phyloP scores from a whole-genome alignment of 306 rosid species.

The Cicer pinnatifidum region DNA sequence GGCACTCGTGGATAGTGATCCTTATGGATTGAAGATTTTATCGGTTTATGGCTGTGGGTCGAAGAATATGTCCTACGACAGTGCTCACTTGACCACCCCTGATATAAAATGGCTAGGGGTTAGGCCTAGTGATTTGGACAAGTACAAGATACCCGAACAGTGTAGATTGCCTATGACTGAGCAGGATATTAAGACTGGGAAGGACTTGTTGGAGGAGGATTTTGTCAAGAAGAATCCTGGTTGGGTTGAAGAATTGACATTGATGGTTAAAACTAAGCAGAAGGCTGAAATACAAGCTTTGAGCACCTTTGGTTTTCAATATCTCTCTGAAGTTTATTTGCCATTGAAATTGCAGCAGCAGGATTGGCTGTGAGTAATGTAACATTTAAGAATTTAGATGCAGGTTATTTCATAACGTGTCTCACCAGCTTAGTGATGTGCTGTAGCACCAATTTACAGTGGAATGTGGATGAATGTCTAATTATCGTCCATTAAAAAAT shows the following conservation, averaged over 20 bases:
- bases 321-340: constrained; percentile 83
- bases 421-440: constrained; percentile 23
- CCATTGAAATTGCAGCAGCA: constrained; percentile 87
- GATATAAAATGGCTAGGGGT: constrained; percentile 95
- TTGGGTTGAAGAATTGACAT: constrained; percentile 87
- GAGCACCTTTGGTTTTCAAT: constrained; percentile 89
- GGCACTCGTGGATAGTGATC: constrained; percentile 94
- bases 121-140: constrained; percentile 89
- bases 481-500: constrained; percentile 4
- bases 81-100: constrained; percentile 88
- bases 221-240: constrained; percentile 94
- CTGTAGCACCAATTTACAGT: not conserved
- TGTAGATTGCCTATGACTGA: constrained; percentile 91
- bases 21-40: constrained; percentile 82
- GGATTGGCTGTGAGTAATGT: constrained; percentile 69
- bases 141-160: constrained; percentile 91
- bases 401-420: constrained; percentile 16
- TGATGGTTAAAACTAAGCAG: constrained; percentile 96
- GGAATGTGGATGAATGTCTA: constrained; percentile 31
- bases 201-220: constrained; percentile 91
- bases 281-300: constrained; percentile 98
- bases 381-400: constrained; percentile 6
- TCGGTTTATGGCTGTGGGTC: constrained; percentile 93
- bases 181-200: constrained; percentile 97
- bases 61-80: constrained; percentile 93